Percentiles rank a stretch among this genome's conserved stretches.
phyloP scores from a whole-genome alignment of 371 early-diverging fungal genomes.

The Mycotypha africana region DNA sequence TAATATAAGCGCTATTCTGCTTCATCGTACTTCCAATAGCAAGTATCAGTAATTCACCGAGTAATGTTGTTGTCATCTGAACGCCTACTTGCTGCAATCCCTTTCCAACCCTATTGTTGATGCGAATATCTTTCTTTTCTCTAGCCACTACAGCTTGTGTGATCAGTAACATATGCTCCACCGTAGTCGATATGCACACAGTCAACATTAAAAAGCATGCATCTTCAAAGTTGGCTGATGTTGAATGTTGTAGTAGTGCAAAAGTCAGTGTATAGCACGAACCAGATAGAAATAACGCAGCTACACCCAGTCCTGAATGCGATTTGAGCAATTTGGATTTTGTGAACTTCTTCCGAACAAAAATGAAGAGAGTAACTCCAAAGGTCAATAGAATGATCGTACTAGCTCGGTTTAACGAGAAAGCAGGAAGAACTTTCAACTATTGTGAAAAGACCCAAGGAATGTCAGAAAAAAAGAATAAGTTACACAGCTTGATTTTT shows the following conservation, averaged over 20 bases:
- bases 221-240: no score
- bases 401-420: no score
- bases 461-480: no score
- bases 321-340: conserved; percentile 47
- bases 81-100: conserved; percentile 45
- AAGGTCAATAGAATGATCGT: no score
- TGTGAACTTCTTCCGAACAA: neutral
- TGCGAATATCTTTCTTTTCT: conserved; percentile 55
- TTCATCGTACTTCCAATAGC: conserved; percentile 47
- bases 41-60: conserved; percentile 49
- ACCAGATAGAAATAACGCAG: conserved; percentile 45
- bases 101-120: conserved; percentile 64
- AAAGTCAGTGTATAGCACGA: conserved; percentile 22
- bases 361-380: no score
- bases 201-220: conserved; percentile 57
- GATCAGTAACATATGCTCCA: conserved; percentile 68
- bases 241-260: no score
- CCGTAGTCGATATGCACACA: conserved; percentile 60
- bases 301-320: conserved; percentile 62
- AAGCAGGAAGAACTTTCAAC: no score
- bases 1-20: conserved; percentile 39
- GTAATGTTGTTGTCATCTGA: conserved; percentile 52
- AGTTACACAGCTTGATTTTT: no score
- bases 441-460: no score
- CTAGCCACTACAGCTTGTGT: conserved; percentile 65